Evolutionary conservation across 2,329 filamentous ascomycete genomes (phyloP).

Genomic region (Coleophoma crateriformis): DNA sequence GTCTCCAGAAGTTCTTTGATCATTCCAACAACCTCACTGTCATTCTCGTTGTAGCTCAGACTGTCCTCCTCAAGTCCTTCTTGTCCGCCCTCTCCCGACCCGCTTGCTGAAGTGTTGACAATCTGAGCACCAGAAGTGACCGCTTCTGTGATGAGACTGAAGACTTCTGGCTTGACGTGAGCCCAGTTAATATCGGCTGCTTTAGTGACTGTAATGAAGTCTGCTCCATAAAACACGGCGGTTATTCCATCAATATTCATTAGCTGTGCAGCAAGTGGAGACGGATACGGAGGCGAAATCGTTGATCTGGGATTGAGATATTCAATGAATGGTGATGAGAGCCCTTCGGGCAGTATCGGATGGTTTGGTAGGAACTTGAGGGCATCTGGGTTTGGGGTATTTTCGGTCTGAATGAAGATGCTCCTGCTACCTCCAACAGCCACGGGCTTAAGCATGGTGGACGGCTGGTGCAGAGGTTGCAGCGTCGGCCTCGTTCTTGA

Average conservation of each 20-base stretch:
- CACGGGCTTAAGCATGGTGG: slow-evolving; percentile 30
- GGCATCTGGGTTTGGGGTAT: slow-evolving; percentile 90
- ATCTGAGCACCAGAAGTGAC: slow-evolving; percentile 79
- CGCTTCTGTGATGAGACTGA: slow-evolving; percentile 88
- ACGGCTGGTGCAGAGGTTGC: slow-evolving; percentile 33
- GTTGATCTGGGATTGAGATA: slow-evolving; percentile 87
- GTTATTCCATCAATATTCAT: slow-evolving; percentile 95
- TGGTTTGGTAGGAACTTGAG: slow-evolving; percentile 95
- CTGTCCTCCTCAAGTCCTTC: slow-evolving; percentile 55
- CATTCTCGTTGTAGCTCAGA: slow-evolving; percentile 80
- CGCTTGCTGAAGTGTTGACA: slow-evolving; percentile 65
- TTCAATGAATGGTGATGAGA: slow-evolving; percentile 78
- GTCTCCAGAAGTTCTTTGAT: slow-evolving; percentile 98
- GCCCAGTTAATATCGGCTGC: slow-evolving; percentile 84
- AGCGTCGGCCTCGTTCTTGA: slow-evolving; percentile 38
- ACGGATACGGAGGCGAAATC: slow-evolving; percentile 82
- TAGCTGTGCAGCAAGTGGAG: slow-evolving; percentile 82
- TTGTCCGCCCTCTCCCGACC: slow-evolving; percentile 44
- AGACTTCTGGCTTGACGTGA: slow-evolving; percentile 91
- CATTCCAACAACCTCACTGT: slow-evolving; percentile 94
- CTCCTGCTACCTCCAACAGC: slow-evolving; percentile 49
- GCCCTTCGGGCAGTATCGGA: slow-evolving; percentile 68
- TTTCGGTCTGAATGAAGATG: slow-evolving; percentile 97
- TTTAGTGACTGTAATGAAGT: slow-evolving; percentile 98
- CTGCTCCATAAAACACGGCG: slow-evolving; percentile 85